These are phyloP conservation scores for Phytophthora brassicae DNA, from an alignment of 352 stramenopile species.

Conservation along the genomic window DNA sequence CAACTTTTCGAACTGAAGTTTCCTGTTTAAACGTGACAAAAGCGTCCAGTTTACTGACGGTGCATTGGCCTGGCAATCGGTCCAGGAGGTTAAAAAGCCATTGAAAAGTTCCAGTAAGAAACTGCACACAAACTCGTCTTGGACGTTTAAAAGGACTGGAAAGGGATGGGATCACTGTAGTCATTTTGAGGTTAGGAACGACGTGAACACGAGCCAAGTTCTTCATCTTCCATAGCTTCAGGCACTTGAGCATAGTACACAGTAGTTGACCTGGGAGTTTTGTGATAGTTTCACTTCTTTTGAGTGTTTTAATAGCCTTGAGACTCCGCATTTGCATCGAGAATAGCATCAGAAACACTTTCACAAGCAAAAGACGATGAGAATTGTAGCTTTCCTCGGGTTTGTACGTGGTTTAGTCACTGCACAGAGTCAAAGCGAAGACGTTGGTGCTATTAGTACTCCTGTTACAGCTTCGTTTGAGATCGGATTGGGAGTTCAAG, in stretches of 20 bases:
- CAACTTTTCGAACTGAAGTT: background rate
- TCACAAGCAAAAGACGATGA: too few relatives aligned
- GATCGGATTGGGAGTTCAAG: conserved; percentile 9
- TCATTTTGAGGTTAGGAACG: background rate
- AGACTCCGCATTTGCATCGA: background rate
- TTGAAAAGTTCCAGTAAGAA: background rate
- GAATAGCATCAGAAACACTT: conserved; percentile 1
- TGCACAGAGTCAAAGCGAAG: conserved; percentile 6
- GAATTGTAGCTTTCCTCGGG: background rate
- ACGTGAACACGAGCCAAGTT: background rate
- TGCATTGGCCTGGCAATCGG: conserved; percentile 26
- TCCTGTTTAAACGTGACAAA: conserved; percentile 12
- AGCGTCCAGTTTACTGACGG: conserved; percentile 30
- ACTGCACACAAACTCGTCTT: background rate
- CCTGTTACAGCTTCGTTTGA: background rate
- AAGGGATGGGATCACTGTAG: background rate
- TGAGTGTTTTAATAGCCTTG: too few relatives aligned
- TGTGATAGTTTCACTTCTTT: too few relatives aligned
- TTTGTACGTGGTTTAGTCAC: background rate
- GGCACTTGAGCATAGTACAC: too few relatives aligned
- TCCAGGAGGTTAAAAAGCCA: conserved; percentile 9
- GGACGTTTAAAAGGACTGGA: background rate
- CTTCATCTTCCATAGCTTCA: background rate
- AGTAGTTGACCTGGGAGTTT: too few relatives aligned
- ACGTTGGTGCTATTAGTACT: background rate